phyloP scores from a whole-genome alignment of 2,329 filamentous ascomycete species.

The Leptodontidium sp. region DNA sequence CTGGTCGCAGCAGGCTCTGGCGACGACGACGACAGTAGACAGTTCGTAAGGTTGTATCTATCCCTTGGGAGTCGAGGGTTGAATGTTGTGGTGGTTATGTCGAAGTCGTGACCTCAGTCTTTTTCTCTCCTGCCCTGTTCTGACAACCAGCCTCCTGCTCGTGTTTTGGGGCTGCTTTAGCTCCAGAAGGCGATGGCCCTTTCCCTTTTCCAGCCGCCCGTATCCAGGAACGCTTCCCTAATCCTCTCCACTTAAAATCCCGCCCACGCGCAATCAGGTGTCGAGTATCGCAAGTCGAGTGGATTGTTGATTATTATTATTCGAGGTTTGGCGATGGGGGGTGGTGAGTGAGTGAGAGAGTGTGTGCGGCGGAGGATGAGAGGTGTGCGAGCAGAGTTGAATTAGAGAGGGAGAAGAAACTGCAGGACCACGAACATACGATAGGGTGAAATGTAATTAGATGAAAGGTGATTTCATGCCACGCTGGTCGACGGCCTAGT shows the following conservation, averaged over 20 bases:
- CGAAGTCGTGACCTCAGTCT: not conserved
- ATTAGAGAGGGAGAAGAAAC: conserved; percentile 10
- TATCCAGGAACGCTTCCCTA: conserved; percentile 17
- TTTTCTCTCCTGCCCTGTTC: conserved; percentile 13
- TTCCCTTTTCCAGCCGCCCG: conserved; percentile 22
- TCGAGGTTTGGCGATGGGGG: not conserved
- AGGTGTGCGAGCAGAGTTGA: conserved; percentile 5
- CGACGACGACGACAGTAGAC: conserved; percentile 12
- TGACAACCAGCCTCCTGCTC: conserved; percentile 19
- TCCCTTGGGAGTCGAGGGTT: conserved; percentile 1
- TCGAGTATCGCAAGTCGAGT: not conserved
- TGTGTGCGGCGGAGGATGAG: not conserved
- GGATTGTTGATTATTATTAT: conserved; percentile 9
- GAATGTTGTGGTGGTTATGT: conserved; percentile 6
- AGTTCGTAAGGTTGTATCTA: not conserved
- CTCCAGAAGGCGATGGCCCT: conserved; percentile 3
- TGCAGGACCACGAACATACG: not conserved
- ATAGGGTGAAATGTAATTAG: not conserved
- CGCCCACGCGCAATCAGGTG: not conserved
- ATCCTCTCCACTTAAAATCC: not conserved
- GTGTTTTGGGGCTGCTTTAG: conserved; percentile 17
- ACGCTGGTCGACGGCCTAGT: conserved; percentile 12
- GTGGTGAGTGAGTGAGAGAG: not conserved
- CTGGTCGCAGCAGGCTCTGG: conserved; percentile 9
- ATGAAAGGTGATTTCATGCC: conserved; percentile 21